Evolutionary conservation across 2,329 filamentous ascomycete genomes (phyloP).

Genomic region (Fusarium caatingaense): DNA sequence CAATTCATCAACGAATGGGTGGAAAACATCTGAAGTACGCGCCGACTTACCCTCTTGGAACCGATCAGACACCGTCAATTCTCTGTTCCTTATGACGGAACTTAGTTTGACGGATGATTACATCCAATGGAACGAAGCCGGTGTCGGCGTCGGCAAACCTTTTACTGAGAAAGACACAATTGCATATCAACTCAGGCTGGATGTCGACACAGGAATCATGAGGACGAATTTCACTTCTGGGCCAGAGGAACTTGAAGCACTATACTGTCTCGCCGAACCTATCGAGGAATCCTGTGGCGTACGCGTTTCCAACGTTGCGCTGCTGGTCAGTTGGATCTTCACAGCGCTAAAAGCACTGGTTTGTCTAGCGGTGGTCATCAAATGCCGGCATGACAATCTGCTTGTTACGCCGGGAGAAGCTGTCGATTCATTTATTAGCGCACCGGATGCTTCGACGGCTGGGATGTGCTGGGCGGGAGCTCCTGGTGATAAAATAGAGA

Average conservation of each 20-base stretch:
- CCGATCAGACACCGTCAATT: fast-evolving
- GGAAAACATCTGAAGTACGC: not conserved
- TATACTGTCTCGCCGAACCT: fast-evolving
- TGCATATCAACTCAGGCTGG: not conserved
- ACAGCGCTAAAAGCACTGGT: fast-evolving
- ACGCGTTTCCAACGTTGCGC: not conserved
- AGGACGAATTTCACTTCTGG: not conserved
- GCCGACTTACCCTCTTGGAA: not conserved
- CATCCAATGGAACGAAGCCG: not conserved
- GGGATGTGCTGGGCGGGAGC: not conserved
- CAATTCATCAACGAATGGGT: fast-evolving
- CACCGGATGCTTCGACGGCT: not conserved
- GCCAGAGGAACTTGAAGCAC: not conserved
- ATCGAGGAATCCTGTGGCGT: not conserved
- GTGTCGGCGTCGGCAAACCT: not conserved
- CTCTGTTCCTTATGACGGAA: not conserved
- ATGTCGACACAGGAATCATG: fast-evolving
- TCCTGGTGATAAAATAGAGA: fast-evolving
- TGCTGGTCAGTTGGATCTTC: not conserved
- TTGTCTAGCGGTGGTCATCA: not conserved
- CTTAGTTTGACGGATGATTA: not conserved
- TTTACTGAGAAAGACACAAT: not conserved
- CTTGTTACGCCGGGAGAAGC: not conserved
- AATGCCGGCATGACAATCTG: not conserved
- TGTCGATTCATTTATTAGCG: not conserved